Percentiles rank a stretch among this genome's conserved stretches.
Evolutionary conservation across 2,329 filamentous ascomycete genomes (phyloP).

Genomic region (Colletotrichum noveboracense): DNA sequence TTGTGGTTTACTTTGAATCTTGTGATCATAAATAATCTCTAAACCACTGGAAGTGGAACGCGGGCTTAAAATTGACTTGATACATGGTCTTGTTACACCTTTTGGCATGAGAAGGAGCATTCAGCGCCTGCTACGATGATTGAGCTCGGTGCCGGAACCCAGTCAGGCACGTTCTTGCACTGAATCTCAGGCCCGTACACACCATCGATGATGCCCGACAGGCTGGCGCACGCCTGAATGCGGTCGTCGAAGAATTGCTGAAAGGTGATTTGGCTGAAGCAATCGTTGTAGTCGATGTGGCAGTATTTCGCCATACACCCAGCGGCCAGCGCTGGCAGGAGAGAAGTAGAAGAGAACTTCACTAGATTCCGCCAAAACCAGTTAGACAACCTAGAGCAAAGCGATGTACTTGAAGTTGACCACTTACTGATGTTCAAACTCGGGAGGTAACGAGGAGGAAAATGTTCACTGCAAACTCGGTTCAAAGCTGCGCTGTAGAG

Average conservation of each 20-base stretch:
- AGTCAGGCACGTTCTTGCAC: not conserved
- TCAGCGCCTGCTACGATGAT: not conserved
- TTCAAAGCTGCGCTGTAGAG: not conserved
- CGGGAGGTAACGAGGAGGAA: not conserved
- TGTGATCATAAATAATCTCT: not conserved
- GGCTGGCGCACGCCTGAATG: not conserved
- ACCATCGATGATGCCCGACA: not conserved
- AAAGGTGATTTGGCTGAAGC: not conserved
- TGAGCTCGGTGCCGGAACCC: not conserved
- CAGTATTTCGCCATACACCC: not conserved
- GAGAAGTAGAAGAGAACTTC: not conserved
- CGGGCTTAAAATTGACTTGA: not conserved
- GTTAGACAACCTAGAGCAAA: not conserved
- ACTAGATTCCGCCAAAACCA: not conserved
- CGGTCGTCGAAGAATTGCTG: not conserved
- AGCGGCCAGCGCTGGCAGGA: not conserved
- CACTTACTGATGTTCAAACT: not conserved
- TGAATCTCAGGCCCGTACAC: not conserved
- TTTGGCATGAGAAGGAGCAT: not conserved
- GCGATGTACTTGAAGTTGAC: not conserved
- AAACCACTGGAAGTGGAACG: rapidly evolving
- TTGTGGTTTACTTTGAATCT: not conserved
- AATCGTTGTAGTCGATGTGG: not conserved
- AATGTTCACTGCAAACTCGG: not conserved
- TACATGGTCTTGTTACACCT: not conserved